Conservation (phyloP, 805 yeast genomes). For the Ogataea zsoltii region DNA sequence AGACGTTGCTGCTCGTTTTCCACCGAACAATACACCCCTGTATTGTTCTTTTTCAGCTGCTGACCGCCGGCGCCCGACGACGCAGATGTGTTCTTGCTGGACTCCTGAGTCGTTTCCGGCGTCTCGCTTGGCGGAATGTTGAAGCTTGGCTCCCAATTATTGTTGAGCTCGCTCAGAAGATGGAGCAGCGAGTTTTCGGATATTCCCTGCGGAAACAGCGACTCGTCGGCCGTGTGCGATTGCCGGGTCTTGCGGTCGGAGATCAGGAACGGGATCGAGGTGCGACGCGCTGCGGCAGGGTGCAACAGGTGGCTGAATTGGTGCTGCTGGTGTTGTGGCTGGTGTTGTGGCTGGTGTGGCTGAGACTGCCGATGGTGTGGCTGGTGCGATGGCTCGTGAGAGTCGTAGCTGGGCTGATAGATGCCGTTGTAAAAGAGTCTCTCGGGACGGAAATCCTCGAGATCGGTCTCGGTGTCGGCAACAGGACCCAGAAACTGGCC, state of each 20-base stretch:
- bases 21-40: too few species aligned
- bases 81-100: background rate
- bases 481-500: background rate
- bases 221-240: background rate
- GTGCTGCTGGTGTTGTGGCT: background rate
- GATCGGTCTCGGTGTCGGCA: slow-evolving; percentile 7
- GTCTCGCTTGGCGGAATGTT: slow-evolving; percentile 5
- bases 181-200: slow-evolving; percentile 2
- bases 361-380: too few species aligned
- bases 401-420: background rate
- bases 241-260: background rate
- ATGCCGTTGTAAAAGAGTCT: slow-evolving; percentile 9
- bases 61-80: background rate
- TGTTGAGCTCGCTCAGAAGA: slow-evolving; percentile 15
- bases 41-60: too few species aligned
- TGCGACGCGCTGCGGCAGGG: slow-evolving; percentile 1
- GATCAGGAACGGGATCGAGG: slow-evolving; percentile 11
- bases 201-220: background rate
- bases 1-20: too few species aligned
- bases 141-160: slow-evolving; percentile 20
- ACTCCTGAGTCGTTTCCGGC: background rate
- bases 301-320: background rate
- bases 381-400: background rate
- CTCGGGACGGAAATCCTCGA: slow-evolving; percentile 14
- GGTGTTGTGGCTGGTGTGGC: background rate